Percentiles rank a stretch among this genome's conserved stretches.
phyloP scores from a whole-genome alignment of 495 filamentous ascomycete species.

The Penicillium antarcticum region DNA sequence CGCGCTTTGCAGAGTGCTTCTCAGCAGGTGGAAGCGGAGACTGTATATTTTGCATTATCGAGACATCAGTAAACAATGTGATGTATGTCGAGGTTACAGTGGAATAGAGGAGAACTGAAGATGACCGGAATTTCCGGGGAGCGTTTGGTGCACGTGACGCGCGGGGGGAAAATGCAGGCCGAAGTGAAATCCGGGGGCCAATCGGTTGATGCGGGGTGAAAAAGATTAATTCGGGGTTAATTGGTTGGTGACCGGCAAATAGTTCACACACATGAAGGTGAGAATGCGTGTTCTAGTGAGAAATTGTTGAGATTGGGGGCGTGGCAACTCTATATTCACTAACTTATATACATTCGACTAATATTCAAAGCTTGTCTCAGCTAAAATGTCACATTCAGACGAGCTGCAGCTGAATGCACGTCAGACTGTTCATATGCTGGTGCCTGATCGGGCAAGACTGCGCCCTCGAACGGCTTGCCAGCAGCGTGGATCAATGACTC shows the following conservation, averaged over 20 bases:
- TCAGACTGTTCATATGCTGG: slow-evolving; percentile 19
- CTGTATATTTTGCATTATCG: slow-evolving; percentile 16
- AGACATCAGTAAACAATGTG: slow-evolving; percentile 1
- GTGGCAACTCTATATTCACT: too few species aligned
- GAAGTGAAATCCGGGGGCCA: not conserved
- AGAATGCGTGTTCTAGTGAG: too few species aligned
- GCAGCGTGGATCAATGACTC: slow-evolving; percentile 31
- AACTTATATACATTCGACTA: not conserved
- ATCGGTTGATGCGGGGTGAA: not conserved
- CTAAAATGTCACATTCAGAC: slow-evolving; percentile 21
- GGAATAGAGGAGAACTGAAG: slow-evolving; percentile 9
- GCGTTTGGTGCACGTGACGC: slow-evolving; percentile 9
- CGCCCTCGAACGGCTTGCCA: slow-evolving; percentile 22
- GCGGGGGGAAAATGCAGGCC: not conserved
- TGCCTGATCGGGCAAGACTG: slow-evolving; percentile 27
- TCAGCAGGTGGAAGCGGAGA: slow-evolving; percentile 12
- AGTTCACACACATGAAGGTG: too few species aligned
- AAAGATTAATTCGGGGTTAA: too few species aligned
- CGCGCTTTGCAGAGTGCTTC: slow-evolving; percentile 24
- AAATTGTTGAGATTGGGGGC: too few species aligned
- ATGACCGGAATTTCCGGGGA: slow-evolving; percentile 14
- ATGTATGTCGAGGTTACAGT: slow-evolving; percentile 3
- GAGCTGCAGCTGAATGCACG: slow-evolving; percentile 13
- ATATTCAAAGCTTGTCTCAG: not conserved
- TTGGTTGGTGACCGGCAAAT: too few species aligned